Base-by-base conservation (phyloP, 345 rosid species). In the Gossypium longicalyx region DNA sequence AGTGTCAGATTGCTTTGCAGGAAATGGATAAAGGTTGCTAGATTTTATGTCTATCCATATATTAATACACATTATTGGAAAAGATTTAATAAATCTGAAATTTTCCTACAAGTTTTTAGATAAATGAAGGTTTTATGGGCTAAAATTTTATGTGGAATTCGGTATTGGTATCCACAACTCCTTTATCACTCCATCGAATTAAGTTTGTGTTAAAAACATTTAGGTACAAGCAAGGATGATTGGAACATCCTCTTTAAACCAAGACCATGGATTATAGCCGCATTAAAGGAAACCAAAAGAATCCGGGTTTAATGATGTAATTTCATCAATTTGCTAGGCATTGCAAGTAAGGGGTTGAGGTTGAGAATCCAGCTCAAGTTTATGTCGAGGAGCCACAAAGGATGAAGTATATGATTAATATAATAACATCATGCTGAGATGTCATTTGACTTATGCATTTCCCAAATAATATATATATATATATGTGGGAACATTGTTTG, bases 1-100 rank as follows among this genome's bases (percentile, higher is more conserved):
- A 51, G n/a, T 12, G 54, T 70, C 65, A 74, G 43, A 69, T 73
- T 66, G 74, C 71, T 52, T 38, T 16, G 54, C 22, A 43, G 49
- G 73, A 77, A 51, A 57, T 15, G 62, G 76, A 72, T 45, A 58
- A 64, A 41, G 61, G 27, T 44, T 61, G 63, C 17, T 27, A 23
- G 38, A 20, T 59, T 59, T 25, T 3, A 47, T 9, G 19, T 51
- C 54, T 12, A 51, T 62, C 68, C 62, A 20, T 20, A 20, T 57
- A 56, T 56, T 56, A 23, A n/a, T 56, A n/a, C 60, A n/a, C 25
- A 51, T 56, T 53, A 53, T 16, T 16, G 11, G 58, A 8, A 6
- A 53, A 2, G 20, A 53, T 16, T 53, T 53, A 53, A 3, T n/a
- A 17, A 17, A 53, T 53, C 22, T 9, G 25, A 19, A 56, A n/a